Percentiles rank a stretch among this genome's conserved stretches.
These are phyloP conservation scores for Leccinum huronense DNA, from an alignment of 1,284 basidiomycete genomes.

Conservation along the genomic window DNA sequence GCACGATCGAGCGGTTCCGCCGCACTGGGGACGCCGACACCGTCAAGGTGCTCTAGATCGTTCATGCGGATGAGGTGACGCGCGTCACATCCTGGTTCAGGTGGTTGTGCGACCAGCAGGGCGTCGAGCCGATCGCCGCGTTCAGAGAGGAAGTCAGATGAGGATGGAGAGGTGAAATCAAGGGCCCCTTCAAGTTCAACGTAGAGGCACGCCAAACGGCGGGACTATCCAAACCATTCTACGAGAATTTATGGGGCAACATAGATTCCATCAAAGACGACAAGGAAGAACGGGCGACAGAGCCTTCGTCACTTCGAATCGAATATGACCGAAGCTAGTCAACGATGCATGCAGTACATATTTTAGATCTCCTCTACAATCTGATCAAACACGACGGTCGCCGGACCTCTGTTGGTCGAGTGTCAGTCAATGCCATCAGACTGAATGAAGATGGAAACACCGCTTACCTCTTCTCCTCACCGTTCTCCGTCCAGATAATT, in stretches of 20 bases:
- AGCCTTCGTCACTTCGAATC: background rate
- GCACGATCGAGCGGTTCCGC: slow-evolving; percentile 4
- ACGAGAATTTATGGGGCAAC: background rate
- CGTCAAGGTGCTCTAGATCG: background rate
- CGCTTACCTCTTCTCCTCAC: slow-evolving; percentile 27
- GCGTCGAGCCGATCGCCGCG: background rate
- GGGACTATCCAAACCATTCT: background rate
- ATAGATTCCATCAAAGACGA: background rate
- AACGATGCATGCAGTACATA: background rate
- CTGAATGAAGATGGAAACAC: background rate
- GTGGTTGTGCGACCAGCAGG: slow-evolving; percentile 1
- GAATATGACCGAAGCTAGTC: background rate
- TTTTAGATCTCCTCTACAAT: slow-evolving; percentile 32
- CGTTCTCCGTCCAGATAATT: slow-evolving; percentile 46
- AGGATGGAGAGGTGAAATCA: slow-evolving; percentile 3
- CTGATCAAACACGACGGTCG: slow-evolving; percentile 35
- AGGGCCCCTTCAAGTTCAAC: slow-evolving; percentile 3
- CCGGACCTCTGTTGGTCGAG: slow-evolving; percentile 28
- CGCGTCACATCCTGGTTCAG: slow-evolving; percentile 4
- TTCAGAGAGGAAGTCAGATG: slow-evolving; percentile 3
- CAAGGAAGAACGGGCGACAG: background rate
- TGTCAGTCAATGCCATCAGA: slow-evolving; percentile 7
- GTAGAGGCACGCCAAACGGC: background rate
- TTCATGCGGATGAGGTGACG: slow-evolving; percentile 4
- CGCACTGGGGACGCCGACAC: slow-evolving; percentile 2